Conservation (phyloP, 148 eudicot genomes). For the Pouteria glomerata region DNA sequence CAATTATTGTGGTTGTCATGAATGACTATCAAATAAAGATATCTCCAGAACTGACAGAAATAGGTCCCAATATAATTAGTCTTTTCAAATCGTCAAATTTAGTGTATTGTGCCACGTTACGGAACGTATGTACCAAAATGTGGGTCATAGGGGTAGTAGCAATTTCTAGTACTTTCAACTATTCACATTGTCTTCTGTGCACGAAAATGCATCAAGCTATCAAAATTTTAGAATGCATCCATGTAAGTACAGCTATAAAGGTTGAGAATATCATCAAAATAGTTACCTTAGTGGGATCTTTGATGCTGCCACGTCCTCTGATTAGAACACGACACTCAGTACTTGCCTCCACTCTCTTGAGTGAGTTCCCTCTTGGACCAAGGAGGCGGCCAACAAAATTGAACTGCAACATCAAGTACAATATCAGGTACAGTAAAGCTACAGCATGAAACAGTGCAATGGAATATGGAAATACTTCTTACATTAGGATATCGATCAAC, state of each 20-base stretch:
- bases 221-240: neutral
- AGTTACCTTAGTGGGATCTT: conserved; percentile 88
- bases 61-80: too few relatives aligned
- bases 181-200: neutral
- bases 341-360: conserved; percentile 90
- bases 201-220: neutral
- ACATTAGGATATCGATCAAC: conserved; percentile 89
- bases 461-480: conserved; percentile 25
- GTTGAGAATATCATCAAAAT: neutral
- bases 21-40: too few relatives aligned
- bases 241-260: neutral
- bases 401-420: conserved; percentile 37
- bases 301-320: conserved; percentile 97
- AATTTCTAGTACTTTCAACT: neutral
- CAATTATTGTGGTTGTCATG: too few relatives aligned
- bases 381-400: conserved; percentile 99
- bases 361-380: conserved; percentile 98
- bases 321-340: conserved; percentile 96
- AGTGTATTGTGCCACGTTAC: too few relatives aligned
- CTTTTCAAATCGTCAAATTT: too few relatives aligned
- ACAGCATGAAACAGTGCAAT: conserved; percentile 4
- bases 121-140: too few relatives aligned
- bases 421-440: conserved; percentile 1
- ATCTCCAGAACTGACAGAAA: too few relatives aligned
- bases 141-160: too few relatives aligned